phyloP scores from a whole-genome alignment of 495 filamentous ascomycete genomes.

The Aspergillus haitiensis region DNA sequence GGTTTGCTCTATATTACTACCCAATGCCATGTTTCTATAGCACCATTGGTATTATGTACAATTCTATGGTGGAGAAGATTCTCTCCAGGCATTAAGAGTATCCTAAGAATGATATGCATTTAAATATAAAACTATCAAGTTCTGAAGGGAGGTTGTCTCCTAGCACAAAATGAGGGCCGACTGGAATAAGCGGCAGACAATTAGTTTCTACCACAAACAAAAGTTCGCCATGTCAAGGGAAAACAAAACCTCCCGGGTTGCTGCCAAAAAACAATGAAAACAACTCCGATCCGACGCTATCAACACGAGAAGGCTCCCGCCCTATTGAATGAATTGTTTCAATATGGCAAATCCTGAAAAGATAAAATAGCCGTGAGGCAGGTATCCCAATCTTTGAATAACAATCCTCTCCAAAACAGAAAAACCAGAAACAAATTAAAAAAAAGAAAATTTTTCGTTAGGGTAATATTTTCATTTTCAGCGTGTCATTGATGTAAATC shows the following conservation, averaged over 20 bases:
- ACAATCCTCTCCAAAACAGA: conserved; percentile 22
- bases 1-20: no score
- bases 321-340: conserved; percentile 14
- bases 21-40: no score
- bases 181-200: not conserved
- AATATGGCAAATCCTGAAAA: conserved; percentile 18
- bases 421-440: conserved; percentile 22
- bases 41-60: no score
- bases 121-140: no score
- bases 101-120: no score
- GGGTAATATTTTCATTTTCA: not conserved
- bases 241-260: conserved; percentile 11
- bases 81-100: no score
- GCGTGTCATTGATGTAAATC: conserved; percentile 2
- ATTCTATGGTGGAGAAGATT: no score
- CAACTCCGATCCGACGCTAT: conserved; percentile 28
- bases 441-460: not conserved
- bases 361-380: conserved; percentile 42
- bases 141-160: no score
- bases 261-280: conserved; percentile 15
- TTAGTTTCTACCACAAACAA: not conserved
- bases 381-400: conserved; percentile 41
- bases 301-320: conserved; percentile 24
- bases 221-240: not conserved
- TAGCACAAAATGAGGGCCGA: no score